Percentiles rank a stretch among this genome's conserved stretches.
Evolutionary conservation across 495 filamentous ascomycete species (phyloP).

Genomic region (Aspergillus indologenus): DNA sequence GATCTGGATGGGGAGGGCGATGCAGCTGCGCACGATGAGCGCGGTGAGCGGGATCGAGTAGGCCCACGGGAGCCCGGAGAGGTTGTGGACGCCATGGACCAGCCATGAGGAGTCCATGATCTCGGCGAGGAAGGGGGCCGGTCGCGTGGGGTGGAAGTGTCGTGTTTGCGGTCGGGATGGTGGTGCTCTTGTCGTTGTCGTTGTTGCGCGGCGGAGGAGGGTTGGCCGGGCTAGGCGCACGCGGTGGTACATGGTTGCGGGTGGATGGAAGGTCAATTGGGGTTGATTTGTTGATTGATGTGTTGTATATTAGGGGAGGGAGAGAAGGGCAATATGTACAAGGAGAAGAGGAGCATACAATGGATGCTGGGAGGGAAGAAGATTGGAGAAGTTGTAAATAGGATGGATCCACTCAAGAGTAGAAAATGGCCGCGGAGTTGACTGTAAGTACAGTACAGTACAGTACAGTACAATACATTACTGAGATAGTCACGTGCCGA

Average conservation of each 20-base stretch:
- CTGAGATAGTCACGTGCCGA: neutral
- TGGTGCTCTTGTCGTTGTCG: neutral
- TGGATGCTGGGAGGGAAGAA: too few species aligned
- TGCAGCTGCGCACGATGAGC: slow-evolving; percentile 53
- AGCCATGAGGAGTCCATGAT: slow-evolving; percentile 51
- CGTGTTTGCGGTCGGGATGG: slow-evolving; percentile 28
- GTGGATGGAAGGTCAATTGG: neutral
- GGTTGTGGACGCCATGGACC: slow-evolving; percentile 58
- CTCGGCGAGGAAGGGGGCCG: slow-evolving; percentile 41
- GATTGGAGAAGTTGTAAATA: too few species aligned
- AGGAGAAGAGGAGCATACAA: too few species aligned
- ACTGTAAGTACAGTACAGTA: too few species aligned
- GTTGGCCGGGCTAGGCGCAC: neutral
- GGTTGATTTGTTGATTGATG: too few species aligned
- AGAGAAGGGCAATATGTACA: too few species aligned
- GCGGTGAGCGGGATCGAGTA: slow-evolving; percentile 68
- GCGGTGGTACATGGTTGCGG: neutral
- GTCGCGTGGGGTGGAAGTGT: slow-evolving; percentile 46
- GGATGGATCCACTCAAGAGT: too few species aligned
- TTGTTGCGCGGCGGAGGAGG: too few species aligned
- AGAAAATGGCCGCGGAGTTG: too few species aligned
- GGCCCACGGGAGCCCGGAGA: slow-evolving; percentile 65
- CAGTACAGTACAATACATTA: too few species aligned
- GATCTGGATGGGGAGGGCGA: slow-evolving; percentile 58
- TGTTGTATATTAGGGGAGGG: too few species aligned